These are phyloP conservation scores for Candida morakotiae DNA, from an alignment of 805 yeast species.

Conservation along the genomic window DNA sequence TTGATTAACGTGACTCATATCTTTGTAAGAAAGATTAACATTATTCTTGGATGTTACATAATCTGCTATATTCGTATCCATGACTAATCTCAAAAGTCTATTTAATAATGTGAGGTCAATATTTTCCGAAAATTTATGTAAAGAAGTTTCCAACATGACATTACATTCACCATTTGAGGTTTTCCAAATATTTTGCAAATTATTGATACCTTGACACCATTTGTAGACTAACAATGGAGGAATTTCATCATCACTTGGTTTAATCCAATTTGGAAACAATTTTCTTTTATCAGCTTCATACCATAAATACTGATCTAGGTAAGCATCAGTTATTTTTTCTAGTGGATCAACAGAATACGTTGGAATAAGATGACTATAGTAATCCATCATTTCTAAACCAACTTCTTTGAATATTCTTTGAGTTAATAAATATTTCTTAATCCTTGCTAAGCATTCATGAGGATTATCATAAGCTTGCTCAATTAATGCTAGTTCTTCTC, in stretches of 20 bases:
- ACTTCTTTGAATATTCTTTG: conserved; percentile 92
- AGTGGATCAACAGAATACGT: conserved; percentile 86
- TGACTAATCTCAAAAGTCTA: conserved; percentile 70
- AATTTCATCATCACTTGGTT: conserved; percentile 90
- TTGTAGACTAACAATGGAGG: conserved; percentile 90
- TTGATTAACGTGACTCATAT: conserved; percentile 90
- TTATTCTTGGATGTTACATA: conserved; percentile 91
- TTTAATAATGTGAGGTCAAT: conserved; percentile 85
- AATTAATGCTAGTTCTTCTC: conserved; percentile 89
- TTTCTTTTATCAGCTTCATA: conserved; percentile 86
- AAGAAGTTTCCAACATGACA: conserved; percentile 76
- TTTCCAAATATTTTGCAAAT: conserved; percentile 76
- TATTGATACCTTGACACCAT: conserved; percentile 91
- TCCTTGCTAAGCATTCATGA: conserved; percentile 81
- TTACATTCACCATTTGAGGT: conserved; percentile 68
- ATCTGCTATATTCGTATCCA: conserved; percentile 91
- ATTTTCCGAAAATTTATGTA: conserved; percentile 74
- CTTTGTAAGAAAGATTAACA: conserved; percentile 77
- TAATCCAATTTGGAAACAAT: conserved; percentile 92
- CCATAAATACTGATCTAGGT: conserved; percentile 93
- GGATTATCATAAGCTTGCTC: conserved; percentile 98
- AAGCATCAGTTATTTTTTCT: conserved; percentile 95
- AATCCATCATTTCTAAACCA: conserved; percentile 84
- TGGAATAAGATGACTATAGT: conserved; percentile 78
- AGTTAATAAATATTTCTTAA: conserved; percentile 76